phyloP scores from a whole-genome alignment of 2,329 filamentous ascomycete genomes.

The Neodidymelliopsis sp. region DNA sequence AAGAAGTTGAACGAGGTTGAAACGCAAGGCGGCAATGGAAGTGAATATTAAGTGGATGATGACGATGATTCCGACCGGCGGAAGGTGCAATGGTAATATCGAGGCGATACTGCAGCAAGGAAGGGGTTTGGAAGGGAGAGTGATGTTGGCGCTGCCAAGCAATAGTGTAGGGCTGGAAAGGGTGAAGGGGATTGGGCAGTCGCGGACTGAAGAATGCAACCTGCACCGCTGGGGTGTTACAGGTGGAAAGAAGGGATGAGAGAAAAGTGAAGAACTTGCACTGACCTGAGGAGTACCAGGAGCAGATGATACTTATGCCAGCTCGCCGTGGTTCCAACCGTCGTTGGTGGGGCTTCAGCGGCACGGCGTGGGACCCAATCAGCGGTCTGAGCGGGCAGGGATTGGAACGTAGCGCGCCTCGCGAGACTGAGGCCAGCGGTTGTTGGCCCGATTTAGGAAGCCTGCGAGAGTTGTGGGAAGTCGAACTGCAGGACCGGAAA shows the following conservation, averaged over 20 bases:
- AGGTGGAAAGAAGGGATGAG: slow-evolving; percentile 34
- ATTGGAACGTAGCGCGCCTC: slow-evolving; percentile 42
- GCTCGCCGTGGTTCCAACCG: slow-evolving; percentile 31
- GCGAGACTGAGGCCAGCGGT: slow-evolving; percentile 36
- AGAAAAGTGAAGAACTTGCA: slow-evolving; percentile 37
- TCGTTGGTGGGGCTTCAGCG: slow-evolving; percentile 35
- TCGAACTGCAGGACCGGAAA: slow-evolving; percentile 40
- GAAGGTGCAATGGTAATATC: slow-evolving; percentile 29
- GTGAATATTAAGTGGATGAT: slow-evolving; percentile 36
- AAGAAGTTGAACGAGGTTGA: slow-evolving; percentile 37
- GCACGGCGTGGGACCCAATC: slow-evolving; percentile 42
- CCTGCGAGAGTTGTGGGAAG: slow-evolving; percentile 36
- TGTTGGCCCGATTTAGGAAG: slow-evolving; percentile 41
- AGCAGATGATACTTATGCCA: slow-evolving; percentile 45
- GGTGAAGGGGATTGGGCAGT: slow-evolving; percentile 28
- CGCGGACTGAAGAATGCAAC: slow-evolving; percentile 28
- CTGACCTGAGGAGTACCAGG: slow-evolving; percentile 36
- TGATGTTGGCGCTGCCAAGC: slow-evolving; percentile 41
- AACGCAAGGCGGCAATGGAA: slow-evolving; percentile 32
- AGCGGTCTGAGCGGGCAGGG: slow-evolving; percentile 22
- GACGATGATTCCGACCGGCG: slow-evolving; percentile 46
- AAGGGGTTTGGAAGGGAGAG: slow-evolving; percentile 31
- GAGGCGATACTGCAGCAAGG: slow-evolving; percentile 28
- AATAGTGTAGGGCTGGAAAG: slow-evolving; percentile 26
- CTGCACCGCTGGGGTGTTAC: slow-evolving; percentile 41